Evolutionary conservation across 208 protist species (phyloP), one percentile per base, ranked within the genome.

Genomic region (Crithidia brevicula): DNA sequence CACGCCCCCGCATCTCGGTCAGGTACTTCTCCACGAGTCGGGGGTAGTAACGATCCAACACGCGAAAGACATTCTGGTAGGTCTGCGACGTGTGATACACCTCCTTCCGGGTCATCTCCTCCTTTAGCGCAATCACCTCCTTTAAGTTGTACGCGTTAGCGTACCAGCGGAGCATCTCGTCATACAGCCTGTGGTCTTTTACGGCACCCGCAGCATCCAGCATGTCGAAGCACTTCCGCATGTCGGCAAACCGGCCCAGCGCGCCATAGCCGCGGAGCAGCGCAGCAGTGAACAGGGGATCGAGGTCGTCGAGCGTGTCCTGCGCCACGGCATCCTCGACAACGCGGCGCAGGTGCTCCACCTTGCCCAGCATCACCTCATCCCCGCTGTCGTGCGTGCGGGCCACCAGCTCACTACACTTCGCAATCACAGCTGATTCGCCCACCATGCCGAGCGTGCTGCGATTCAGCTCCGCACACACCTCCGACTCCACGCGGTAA

Each of bases 101-200:
- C 52, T 86, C 59, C 36, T 77, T 54, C 27, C 81, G 77, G 8
- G 75, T 83, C 93, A 97, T 97, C 60, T 95, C 83, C 51, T 96
- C 85, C 52, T 97, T 97, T 36, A 97, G 74, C 2, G 84, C 83
- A 36, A 97, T 87, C 23, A 94, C 93, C 31, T 96, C 90, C 51
- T 93, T 94, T 0, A 96, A 53, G 58, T 96, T 97, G 71, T 86
- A 88, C 28, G 83, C 57, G 58, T 91, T 76, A 7, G 90, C 83
- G 68, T 94, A 93, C 90, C 93, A 97, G 46, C 82, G 78, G 15
- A 97, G 72, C 87, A 96, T 92, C 69, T 97, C 93, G 62, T 96
- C 89, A 78, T 95, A 97, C 4, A 94, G 65, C 4, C 82, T 72
- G 63, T 92, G 81, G 45, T 96, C 87, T 49, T 83, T 85, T 22